phyloP scores from a whole-genome alignment of 2,329 filamentous ascomycete species.

The Arthrobotrys sinensis region DNA sequence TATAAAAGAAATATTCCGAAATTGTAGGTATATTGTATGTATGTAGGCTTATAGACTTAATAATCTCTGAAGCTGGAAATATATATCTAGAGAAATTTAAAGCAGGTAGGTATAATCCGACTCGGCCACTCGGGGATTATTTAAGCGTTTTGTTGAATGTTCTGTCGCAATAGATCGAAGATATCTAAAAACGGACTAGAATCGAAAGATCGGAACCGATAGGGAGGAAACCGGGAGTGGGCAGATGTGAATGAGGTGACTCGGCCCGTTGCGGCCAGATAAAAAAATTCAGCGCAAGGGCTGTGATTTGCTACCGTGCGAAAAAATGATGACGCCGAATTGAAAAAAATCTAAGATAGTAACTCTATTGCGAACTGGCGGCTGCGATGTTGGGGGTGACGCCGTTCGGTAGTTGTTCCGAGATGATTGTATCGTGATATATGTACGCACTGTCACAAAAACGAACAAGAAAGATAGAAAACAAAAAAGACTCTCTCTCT shows the following conservation, averaged over 20 bases:
- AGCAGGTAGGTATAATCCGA: not conserved
- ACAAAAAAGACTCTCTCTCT: not conserved
- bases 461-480: not conserved
- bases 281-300: not conserved
- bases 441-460: conserved; percentile 8
- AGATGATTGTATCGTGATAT: conserved; percentile 31
- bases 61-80: conserved; percentile 19
- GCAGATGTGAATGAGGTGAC: conserved; percentile 38
- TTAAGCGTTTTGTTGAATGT: not conserved
- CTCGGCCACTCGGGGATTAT: conserved; percentile 11
- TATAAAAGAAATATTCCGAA: not conserved
- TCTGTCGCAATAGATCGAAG: not conserved
- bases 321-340: conserved; percentile 11
- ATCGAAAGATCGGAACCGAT: conserved; percentile 29
- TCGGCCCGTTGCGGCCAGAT: conserved; percentile 18
- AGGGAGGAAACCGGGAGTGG: conserved; percentile 33
- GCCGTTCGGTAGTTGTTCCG: conserved; percentile 22
- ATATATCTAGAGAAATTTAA: not conserved
- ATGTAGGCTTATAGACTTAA: conserved; percentile 13
- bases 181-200: conserved; percentile 37
- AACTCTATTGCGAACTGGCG: conserved; percentile 22
- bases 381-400: conserved; percentile 16
- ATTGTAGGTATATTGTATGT: conserved; percentile 10
- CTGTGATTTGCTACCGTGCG: conserved; percentile 5
- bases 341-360: not conserved